phyloP scores from a whole-genome alignment of 495 filamentous ascomycete species.

The Neurospora hispaniola region DNA sequence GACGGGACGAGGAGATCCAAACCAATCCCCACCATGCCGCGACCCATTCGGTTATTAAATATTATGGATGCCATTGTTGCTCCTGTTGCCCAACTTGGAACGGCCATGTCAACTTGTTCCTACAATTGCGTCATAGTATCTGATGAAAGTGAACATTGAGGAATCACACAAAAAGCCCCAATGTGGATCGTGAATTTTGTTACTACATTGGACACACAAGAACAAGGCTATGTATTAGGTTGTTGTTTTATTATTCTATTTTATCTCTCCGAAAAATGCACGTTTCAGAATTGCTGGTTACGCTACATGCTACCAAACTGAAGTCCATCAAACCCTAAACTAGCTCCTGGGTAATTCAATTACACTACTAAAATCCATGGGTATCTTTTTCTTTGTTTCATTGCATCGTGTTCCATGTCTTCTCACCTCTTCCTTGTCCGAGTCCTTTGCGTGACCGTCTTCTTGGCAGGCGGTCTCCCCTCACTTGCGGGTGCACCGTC shows the following conservation, averaged over 20 bases:
- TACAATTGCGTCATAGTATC: not conserved
- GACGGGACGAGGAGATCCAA: not conserved
- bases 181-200: not conserved
- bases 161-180: not conserved
- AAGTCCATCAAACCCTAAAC: not conserved
- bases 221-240: too few species aligned
- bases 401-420: slow-evolving; percentile 18
- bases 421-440: slow-evolving; percentile 21
- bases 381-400: slow-evolving; percentile 9
- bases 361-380: not conserved
- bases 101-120: not conserved
- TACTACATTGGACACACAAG: not conserved
- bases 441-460: slow-evolving; percentile 14
- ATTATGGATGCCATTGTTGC: not conserved
- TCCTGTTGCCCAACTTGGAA: not conserved
- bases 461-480: slow-evolving; percentile 19
- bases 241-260: too few species aligned
- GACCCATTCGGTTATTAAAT: not conserved
- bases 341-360: not conserved
- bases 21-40: not conserved
- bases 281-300: not conserved
- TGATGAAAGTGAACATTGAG: not conserved
- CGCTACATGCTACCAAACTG: not conserved
- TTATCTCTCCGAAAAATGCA: not conserved
- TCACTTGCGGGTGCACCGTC: slow-evolving; percentile 27